These are phyloP conservation scores for Globisporangium okanoganense DNA, from an alignment of 352 stramenopile genomes.

Conservation along the genomic window DNA sequence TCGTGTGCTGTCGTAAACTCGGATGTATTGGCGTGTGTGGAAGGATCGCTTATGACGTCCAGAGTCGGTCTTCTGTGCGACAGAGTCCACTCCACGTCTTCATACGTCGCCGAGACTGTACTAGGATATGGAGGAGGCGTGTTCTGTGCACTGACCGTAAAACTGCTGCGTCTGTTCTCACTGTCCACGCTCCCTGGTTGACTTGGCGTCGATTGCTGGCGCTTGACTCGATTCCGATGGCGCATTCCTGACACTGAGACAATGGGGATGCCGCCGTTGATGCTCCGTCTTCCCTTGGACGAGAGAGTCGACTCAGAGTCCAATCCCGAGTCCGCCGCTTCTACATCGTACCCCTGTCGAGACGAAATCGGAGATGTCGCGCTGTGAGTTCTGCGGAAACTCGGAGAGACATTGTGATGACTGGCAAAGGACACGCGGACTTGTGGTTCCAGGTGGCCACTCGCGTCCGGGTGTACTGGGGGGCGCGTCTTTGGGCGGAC, in stretches of 20 bases:
- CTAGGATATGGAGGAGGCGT: background rate
- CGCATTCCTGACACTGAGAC: conserved; percentile 10
- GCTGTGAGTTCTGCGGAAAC: conserved; percentile 12
- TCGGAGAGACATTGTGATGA: conserved; percentile 10
- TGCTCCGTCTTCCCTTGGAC: conserved; percentile 9
- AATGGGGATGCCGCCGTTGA: conserved; percentile 4
- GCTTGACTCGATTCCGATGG: conserved; percentile 21
- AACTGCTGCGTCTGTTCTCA: conserved; percentile 20
- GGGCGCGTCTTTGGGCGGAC: conserved; percentile 52
- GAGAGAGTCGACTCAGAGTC: conserved; percentile 9
- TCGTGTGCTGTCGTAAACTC: conserved; percentile 3
- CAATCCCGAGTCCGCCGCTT: background rate
- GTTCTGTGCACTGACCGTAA: conserved; percentile 5
- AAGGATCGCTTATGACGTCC: conserved; percentile 3
- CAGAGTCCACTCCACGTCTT: conserved; percentile 12
- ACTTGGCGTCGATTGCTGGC: conserved; percentile 24
- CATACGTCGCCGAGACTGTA: conserved; percentile 6
- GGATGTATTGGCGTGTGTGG: background rate
- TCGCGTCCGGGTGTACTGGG: conserved; percentile 19
- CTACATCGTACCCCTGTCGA: background rate
- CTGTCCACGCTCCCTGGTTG: conserved; percentile 7
- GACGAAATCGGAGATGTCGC: conserved; percentile 1
- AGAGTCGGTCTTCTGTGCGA: conserved; percentile 3
- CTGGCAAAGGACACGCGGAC: conserved; percentile 18
- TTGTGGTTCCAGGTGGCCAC: conserved; percentile 16